phyloP scores from a whole-genome alignment of 2,329 filamentous ascomycete genomes.

The Aphanocladium album region DNA sequence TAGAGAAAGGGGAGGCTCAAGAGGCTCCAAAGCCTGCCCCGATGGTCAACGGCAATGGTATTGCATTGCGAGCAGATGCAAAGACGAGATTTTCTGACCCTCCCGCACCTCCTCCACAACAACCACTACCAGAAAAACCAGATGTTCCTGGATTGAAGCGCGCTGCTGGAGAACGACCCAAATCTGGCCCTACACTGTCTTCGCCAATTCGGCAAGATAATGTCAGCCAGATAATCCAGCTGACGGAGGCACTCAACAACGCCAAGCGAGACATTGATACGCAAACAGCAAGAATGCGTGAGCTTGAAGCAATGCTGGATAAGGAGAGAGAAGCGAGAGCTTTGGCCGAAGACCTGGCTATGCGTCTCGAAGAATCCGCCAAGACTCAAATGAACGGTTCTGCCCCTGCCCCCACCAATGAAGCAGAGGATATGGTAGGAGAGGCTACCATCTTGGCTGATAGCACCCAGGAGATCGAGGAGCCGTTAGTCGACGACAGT shows the following conservation, averaged over 20 bases:
- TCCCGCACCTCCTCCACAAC: constrained; percentile 86
- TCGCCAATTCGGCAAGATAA: constrained; percentile 58
- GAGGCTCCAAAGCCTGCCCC: constrained; percentile 44
- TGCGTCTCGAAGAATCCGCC: constrained; percentile 57
- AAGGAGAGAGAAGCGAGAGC: constrained; percentile 79
- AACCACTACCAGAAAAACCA: constrained; percentile 89
- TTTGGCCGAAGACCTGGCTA: constrained; percentile 75
- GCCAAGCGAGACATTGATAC: constrained; percentile 82
- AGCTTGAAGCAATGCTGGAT: constrained; percentile 67
- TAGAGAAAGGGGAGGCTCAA: constrained; percentile 44
- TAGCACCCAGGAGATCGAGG: constrained; percentile 14
- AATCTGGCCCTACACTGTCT: constrained; percentile 44
- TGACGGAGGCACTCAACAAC: constrained; percentile 78
- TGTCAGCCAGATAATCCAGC: constrained; percentile 69
- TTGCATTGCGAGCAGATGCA: constrained; percentile 62
- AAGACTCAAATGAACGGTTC: constrained; percentile 27
- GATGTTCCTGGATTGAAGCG: constrained; percentile 72
- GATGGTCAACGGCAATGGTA: constrained; percentile 46
- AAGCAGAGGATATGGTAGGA: constrained; percentile 19
- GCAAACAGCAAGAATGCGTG: constrained; percentile 74
- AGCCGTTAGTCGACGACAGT: constrained; percentile 31
- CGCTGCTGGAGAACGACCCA: constrained; percentile 69
- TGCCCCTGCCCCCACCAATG: not conserved
- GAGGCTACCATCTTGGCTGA: constrained; percentile 11
- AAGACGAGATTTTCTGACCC: constrained; percentile 88